A percentile compares a stretch with the other conserved stretches of the same genome.
Conservation (phyloP, 2,329 filamentous ascomycete genomes). For the Myriosclerotinia scirpicola region DNA sequence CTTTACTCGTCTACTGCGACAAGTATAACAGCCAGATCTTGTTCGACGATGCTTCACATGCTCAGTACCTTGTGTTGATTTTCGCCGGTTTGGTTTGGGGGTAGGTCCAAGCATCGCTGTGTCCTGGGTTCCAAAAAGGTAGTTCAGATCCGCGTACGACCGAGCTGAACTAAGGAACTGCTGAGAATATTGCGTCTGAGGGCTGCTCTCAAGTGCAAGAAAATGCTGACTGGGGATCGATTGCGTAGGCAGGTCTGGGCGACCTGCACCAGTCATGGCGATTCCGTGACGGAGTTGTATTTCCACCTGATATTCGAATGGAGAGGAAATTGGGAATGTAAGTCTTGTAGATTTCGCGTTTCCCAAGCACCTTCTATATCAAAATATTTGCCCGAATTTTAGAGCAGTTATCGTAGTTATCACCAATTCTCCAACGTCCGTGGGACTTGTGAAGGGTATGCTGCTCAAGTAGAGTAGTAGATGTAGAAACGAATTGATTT, state of each 20-base stretch:
- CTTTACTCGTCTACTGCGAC: constrained; percentile 83
- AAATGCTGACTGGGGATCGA: constrained; percentile 13
- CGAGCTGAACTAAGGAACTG: constrained; percentile 19
- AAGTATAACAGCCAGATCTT: constrained; percentile 91
- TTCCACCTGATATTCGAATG: background rate
- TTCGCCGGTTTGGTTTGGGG: constrained; percentile 37
- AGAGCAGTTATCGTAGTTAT: background rate
- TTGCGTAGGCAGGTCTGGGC: constrained; percentile 16
- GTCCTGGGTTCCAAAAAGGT: constrained; percentile 38
- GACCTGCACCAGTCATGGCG: constrained; percentile 14
- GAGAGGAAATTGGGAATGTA: background rate
- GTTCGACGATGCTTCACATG: constrained; percentile 87
- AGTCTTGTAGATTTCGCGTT: background rate
- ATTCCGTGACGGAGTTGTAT: background rate
- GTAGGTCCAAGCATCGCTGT: constrained; percentile 37
- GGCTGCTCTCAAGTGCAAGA: constrained; percentile 8
- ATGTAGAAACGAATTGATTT: constrained; percentile 5
- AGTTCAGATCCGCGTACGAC: constrained; percentile 33
- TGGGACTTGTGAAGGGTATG: background rate
- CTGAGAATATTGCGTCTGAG: constrained; percentile 8
- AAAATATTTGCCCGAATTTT: background rate
- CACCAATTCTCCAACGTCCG: background rate
- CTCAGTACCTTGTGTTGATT: constrained; percentile 35
- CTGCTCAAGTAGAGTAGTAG: constrained; percentile 11
- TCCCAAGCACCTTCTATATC: constrained; percentile 14